Conservation (phyloP, 2,329 filamentous ascomycete species). For the Fusarium ambrosium region DNA sequence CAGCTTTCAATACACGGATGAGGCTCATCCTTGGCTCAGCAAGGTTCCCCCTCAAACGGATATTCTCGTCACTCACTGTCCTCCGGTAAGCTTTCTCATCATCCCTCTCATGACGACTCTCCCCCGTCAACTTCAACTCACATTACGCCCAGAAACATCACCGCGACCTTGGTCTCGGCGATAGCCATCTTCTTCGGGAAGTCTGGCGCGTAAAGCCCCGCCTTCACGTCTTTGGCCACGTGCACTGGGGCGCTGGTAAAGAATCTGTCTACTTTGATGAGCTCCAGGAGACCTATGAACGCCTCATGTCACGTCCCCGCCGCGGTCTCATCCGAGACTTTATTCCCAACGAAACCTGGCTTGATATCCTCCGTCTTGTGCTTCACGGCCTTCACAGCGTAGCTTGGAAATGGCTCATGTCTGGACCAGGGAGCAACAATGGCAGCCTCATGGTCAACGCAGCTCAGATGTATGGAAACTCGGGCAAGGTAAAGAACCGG, state of each 20-base stretch:
- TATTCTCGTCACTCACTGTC: slow-evolving; percentile 85
- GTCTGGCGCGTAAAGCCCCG: slow-evolving; percentile 80
- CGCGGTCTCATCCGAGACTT: slow-evolving; percentile 62
- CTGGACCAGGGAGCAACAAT: slow-evolving; percentile 63
- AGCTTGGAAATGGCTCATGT: slow-evolving; percentile 70
- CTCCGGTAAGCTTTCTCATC: slow-evolving; percentile 65
- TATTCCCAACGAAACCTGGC: slow-evolving; percentile 61
- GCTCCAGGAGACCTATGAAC: slow-evolving; percentile 78
- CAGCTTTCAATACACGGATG: slow-evolving; percentile 79
- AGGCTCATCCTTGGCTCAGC: slow-evolving; percentile 77
- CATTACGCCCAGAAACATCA: slow-evolving; percentile 69
- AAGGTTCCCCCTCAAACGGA: slow-evolving; percentile 80
- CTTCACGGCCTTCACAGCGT: slow-evolving; percentile 62
- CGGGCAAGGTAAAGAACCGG: slow-evolving; percentile 61
- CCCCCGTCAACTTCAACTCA: slow-evolving; percentile 15
- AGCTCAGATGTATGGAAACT: slow-evolving; percentile 67
- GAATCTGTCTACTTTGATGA: slow-evolving; percentile 82
- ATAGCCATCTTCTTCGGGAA: slow-evolving; percentile 77
- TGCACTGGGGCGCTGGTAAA: slow-evolving; percentile 80
- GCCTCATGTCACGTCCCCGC: slow-evolving; percentile 63
- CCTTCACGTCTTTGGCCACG: slow-evolving; percentile 88
- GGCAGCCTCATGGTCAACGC: slow-evolving; percentile 70
- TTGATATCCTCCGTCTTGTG: slow-evolving; percentile 60
- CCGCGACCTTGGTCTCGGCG: slow-evolving; percentile 77
- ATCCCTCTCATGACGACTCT: neutral